Evolutionary conservation across 495 filamentous ascomycete species (phyloP).

Genomic region (Cercophora sp.): DNA sequence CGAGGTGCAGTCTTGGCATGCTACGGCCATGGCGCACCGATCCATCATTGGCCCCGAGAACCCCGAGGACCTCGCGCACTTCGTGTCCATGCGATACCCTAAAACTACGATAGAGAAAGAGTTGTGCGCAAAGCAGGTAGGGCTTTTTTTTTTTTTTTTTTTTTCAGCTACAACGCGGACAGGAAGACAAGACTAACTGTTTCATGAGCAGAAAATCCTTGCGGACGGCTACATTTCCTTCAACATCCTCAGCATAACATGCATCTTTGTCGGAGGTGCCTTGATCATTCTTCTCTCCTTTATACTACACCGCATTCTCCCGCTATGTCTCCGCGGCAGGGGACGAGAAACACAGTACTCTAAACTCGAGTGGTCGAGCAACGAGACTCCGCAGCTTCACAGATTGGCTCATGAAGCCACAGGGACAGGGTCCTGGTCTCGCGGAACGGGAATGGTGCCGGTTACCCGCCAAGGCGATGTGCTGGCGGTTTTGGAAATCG

Average conservation of each 20-base stretch:
- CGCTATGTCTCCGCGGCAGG: not conserved
- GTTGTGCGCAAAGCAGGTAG: not conserved
- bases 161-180: no score
- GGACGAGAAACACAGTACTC: not conserved
- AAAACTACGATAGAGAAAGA: not conserved
- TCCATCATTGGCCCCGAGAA: conserved; percentile 21
- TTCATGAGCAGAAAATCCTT: conserved; percentile 14
- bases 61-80: not conserved
- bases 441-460: not conserved
- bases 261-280: conserved; percentile 24
- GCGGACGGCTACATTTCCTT: conserved; percentile 12
- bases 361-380: not conserved
- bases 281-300: conserved; percentile 18
- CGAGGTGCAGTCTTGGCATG: conserved; percentile 29
- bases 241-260: conserved; percentile 16
- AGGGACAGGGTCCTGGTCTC: not conserved
- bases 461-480: not conserved
- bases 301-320: conserved; percentile 3
- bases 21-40: conserved; percentile 20
- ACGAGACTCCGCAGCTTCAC: conserved; percentile 1
- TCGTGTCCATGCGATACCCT: not conserved
- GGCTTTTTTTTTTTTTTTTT: not conserved
- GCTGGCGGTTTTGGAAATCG: conserved; percentile 1
- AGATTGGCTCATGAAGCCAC: not conserved
- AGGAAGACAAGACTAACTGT: no score